Conservation (phyloP, 495 filamentous ascomycete species). For the Rusavskia elegans region DNA sequence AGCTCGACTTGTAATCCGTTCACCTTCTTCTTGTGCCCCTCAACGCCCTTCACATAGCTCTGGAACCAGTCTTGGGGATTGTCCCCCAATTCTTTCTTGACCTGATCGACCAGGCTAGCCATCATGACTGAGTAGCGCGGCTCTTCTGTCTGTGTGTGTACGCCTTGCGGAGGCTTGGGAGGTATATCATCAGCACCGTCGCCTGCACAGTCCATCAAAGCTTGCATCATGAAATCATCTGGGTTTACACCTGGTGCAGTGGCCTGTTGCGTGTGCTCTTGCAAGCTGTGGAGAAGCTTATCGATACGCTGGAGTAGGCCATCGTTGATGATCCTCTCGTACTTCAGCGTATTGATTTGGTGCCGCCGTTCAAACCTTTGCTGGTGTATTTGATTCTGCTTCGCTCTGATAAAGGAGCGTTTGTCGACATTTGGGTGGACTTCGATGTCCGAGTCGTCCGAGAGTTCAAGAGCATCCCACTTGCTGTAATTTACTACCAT, state of each 20-base stretch:
- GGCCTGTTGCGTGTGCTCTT: conserved; percentile 50
- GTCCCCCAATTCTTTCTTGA: conserved; percentile 68
- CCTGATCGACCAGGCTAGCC: conserved; percentile 77
- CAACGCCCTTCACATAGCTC: conserved; percentile 60
- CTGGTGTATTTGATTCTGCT: conserved; percentile 91
- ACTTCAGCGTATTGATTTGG: conserved; percentile 82
- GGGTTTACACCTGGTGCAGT: conserved; percentile 29
- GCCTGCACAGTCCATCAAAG: conserved; percentile 61
- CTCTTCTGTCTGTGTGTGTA: conserved; percentile 60
- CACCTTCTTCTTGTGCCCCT: conserved; percentile 61
- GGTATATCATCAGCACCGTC: conserved; percentile 61
- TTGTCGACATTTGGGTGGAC: conserved; percentile 99
- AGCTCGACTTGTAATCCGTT: conserved; percentile 61
- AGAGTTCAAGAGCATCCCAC: conserved; percentile 90
- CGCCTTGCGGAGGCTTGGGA: conserved; percentile 54
- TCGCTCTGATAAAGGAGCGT: conserved; percentile 92
- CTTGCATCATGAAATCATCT: conserved; percentile 72
- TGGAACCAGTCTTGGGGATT: conserved; percentile 44
- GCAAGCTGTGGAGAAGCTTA: conserved; percentile 52
- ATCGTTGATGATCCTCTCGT: conserved; percentile 87
- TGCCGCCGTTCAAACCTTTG: conserved; percentile 69
- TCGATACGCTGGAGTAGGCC: conserved; percentile 72
- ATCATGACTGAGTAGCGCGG: conserved; percentile 94
- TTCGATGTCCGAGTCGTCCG: conserved; percentile 95
- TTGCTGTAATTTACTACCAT: conserved; percentile 96